phyloP scores from a whole-genome alignment of 2,329 filamentous ascomycete species.

The Lasiodiplodia hormozganensis region DNA sequence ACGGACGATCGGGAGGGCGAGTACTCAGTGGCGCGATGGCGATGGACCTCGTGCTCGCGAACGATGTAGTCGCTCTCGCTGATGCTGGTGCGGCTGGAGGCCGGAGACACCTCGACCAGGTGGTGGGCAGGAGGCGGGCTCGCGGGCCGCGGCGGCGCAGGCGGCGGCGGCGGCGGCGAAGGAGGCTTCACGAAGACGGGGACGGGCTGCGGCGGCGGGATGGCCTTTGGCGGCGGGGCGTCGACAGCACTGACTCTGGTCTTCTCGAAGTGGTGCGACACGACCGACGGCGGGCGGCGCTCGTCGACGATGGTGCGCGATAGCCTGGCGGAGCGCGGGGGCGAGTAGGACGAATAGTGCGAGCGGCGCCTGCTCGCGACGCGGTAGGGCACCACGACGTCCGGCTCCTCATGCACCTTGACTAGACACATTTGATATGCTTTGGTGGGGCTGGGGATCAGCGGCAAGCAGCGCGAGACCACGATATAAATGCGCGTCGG shows the following conservation, averaged over 20 bases:
- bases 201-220: slow-evolving; percentile 50
- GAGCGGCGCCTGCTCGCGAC: slow-evolving; percentile 38
- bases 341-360: slow-evolving; percentile 37
- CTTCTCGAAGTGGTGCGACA: slow-evolving; percentile 34
- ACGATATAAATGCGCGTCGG: background rate
- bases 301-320: slow-evolving; percentile 40
- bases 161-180: slow-evolving; percentile 39
- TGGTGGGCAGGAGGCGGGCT: slow-evolving; percentile 44
- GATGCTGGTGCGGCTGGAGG: slow-evolving; percentile 42
- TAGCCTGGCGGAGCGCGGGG: slow-evolving; percentile 35
- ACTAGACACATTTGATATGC: slow-evolving; percentile 52
- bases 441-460: slow-evolving; percentile 1
- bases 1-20: slow-evolving; percentile 41
- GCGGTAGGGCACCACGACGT: slow-evolving; percentile 48
- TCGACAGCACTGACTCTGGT: slow-evolving; percentile 30
- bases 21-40: slow-evolving; percentile 43
- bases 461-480: background rate
- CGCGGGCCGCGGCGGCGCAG: slow-evolving; percentile 36
- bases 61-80: slow-evolving; percentile 49
- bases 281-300: slow-evolving; percentile 29
- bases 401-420: slow-evolving; percentile 52
- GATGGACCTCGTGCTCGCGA: slow-evolving; percentile 52
- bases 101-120: slow-evolving; percentile 51
- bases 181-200: slow-evolving; percentile 47
- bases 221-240: slow-evolving; percentile 36